These are phyloP conservation scores for Skeletonema potamos DNA, from an alignment of 108 stramenopile genomes.

Conservation along the genomic window DNA sequence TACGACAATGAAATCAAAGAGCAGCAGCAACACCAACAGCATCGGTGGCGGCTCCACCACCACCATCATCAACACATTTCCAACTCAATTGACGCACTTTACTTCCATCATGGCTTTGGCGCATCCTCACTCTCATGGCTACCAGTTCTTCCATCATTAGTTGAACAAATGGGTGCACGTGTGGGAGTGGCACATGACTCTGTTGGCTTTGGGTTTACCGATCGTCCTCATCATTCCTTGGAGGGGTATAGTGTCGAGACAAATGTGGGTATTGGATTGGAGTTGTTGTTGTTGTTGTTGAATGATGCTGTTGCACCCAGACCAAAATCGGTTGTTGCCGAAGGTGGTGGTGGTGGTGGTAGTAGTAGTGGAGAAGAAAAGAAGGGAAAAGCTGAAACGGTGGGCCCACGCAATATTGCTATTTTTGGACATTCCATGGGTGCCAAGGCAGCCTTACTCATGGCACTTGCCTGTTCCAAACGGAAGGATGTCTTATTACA, in stretches of 20 bases:
- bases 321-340: background rate
- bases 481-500: background rate
- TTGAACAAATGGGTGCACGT: constrained; percentile 39
- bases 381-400: constrained; percentile 5
- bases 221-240: constrained; percentile 51
- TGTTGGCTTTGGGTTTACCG: constrained; percentile 85
- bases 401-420: constrained; percentile 25
- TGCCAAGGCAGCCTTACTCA: constrained; percentile 54
- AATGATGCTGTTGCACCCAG: constrained; percentile 6
- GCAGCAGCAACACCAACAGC: background rate
- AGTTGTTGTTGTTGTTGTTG: constrained; percentile 31
- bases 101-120: constrained; percentile 85
- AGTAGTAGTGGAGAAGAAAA: background rate
- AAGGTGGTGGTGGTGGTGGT: too few species aligned
- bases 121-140: constrained; percentile 83
- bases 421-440: constrained; percentile 87
- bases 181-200: constrained; percentile 76
- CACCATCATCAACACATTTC: background rate
- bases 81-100: constrained; percentile 34
- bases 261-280: constrained; percentile 55
- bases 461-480: constrained; percentile 52
- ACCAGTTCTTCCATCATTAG: constrained; percentile 58
- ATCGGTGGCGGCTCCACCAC: background rate
- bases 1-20: constrained; percentile 1
- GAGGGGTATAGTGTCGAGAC: constrained; percentile 38